A percentile compares a stretch with the other conserved stretches of the same genome.
Evolutionary conservation across 2,329 filamentous ascomycete genomes (phyloP).

Genomic region (Fusarium austroafricanum): DNA sequence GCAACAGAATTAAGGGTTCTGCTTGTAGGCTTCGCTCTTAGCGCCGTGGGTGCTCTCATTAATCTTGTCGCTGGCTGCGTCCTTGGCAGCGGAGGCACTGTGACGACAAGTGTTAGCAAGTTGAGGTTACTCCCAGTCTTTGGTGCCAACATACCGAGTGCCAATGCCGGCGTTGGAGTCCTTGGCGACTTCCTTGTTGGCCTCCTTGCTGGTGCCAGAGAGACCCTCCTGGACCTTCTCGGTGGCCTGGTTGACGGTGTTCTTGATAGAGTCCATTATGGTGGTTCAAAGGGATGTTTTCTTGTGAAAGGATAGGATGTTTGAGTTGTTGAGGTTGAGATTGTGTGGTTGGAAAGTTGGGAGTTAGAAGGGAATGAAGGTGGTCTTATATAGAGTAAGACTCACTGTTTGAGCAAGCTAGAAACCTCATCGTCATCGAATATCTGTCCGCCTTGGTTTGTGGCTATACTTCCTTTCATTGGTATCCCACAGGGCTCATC

Average conservation of each 20-base stretch:
- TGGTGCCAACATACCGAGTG: conserved; percentile 60
- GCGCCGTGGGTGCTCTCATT: conserved; percentile 55
- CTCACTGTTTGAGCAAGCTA: neutral
- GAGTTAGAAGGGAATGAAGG: neutral
- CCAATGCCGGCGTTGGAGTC: conserved; percentile 63
- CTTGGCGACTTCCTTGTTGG: conserved; percentile 77
- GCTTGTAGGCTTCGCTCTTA: conserved; percentile 58
- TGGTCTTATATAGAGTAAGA: conserved; percentile 40
- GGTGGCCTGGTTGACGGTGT: conserved; percentile 65
- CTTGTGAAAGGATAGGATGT: neutral
- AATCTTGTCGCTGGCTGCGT: conserved; percentile 60
- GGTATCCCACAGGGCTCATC: conserved; percentile 8
- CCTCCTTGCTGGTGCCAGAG: conserved; percentile 71
- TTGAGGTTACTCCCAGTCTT: neutral
- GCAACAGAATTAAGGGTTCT: conserved; percentile 50
- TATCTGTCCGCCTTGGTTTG: conserved; percentile 15
- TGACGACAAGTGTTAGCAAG: neutral
- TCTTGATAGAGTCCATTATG: conserved; percentile 66
- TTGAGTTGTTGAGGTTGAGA: conserved; percentile 16
- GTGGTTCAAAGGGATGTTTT: conserved; percentile 27
- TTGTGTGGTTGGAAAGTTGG: conserved; percentile 16
- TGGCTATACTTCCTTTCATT: conserved; percentile 1
- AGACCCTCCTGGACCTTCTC: conserved; percentile 63
- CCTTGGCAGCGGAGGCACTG: conserved; percentile 62
- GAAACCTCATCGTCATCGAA: conserved; percentile 20